A percentile compares a stretch with the other conserved stretches of the same genome.
Conservation (phyloP, 2,329 filamentous ascomycete genomes). For the Calonectria fujianensis region DNA sequence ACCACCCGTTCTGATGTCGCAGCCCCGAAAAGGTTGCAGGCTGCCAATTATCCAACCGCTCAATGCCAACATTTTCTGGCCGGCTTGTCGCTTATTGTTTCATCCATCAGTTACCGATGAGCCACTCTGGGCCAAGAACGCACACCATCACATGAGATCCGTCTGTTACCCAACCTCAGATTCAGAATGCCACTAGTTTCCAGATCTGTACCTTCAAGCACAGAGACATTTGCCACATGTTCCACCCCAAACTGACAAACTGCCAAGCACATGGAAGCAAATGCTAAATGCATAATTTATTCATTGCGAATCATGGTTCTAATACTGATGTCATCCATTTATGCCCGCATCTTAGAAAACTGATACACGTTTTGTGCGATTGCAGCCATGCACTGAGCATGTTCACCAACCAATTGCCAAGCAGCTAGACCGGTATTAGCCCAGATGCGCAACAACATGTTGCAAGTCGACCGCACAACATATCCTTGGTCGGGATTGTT, state of each 20-base stretch:
- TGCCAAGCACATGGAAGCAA: background rate
- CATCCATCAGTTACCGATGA: background rate
- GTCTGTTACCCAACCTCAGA: background rate
- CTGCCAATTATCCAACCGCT: background rate
- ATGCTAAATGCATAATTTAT: background rate
- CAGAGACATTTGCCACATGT: background rate
- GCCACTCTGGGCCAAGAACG: background rate
- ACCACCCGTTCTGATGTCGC: background rate
- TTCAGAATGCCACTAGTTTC: background rate
- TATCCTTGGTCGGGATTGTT: background rate
- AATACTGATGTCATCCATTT: background rate
- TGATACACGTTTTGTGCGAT: background rate
- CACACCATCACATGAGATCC: background rate
- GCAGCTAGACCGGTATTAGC: too few species aligned
- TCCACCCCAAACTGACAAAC: background rate
- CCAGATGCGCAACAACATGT: background rate
- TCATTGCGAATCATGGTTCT: background rate
- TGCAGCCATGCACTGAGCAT: too few species aligned
- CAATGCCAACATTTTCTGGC: background rate
- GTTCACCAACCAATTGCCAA: background rate
- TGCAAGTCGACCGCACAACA: background rate
- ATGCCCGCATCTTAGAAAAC: background rate
- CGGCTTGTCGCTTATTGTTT: background rate
- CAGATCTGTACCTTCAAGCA: background rate
- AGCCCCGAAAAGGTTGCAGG: background rate